Evolutionary conservation across 176 grass and related monocot genomes (phyloP).

Genomic region (Avena atlantica): DNA sequence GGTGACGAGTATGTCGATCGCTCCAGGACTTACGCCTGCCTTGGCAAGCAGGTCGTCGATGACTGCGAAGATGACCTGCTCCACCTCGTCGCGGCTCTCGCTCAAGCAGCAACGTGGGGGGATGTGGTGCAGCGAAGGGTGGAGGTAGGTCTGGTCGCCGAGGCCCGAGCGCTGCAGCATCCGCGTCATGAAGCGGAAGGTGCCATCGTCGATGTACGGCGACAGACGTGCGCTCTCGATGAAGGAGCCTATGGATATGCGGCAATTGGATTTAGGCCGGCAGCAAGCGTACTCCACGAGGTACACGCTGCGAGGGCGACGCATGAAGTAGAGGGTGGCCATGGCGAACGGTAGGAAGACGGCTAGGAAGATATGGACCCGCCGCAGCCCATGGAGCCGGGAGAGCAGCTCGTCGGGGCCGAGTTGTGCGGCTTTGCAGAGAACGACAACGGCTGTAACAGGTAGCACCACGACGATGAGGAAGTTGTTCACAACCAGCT

Average conservation of each 20-base stretch:
- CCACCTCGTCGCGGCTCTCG: not conserved
- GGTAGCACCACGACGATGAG: not conserved
- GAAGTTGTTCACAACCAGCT: conserved; percentile 28
- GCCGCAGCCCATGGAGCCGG: not conserved
- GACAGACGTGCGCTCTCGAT: not conserved
- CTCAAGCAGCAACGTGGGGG: not conserved
- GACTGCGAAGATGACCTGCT: conserved; percentile 31
- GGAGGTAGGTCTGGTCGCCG: conserved; percentile 35
- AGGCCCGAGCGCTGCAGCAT: conserved; percentile 45
- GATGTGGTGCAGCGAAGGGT: not conserved
- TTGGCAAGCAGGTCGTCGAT: conserved; percentile 38
- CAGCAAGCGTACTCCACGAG: conserved; percentile 53
- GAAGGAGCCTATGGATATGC: not conserved
- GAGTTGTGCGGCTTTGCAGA: not conserved
- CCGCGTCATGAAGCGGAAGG: conserved; percentile 7
- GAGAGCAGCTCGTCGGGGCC: not conserved
- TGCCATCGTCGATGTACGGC: not conserved
- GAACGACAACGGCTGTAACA: not conserved
- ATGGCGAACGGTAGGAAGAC: not conserved
- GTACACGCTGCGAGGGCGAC: conserved; percentile 15
- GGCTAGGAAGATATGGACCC: not conserved
- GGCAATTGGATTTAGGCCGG: conserved; percentile 12
- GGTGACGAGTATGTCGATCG: conserved; percentile 30
- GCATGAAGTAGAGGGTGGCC: conserved; percentile 8
- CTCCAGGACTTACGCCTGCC: not conserved